Base-by-base conservation (phyloP, 768 basidiomycete genomes). In the Amanita rimosa region DNA sequence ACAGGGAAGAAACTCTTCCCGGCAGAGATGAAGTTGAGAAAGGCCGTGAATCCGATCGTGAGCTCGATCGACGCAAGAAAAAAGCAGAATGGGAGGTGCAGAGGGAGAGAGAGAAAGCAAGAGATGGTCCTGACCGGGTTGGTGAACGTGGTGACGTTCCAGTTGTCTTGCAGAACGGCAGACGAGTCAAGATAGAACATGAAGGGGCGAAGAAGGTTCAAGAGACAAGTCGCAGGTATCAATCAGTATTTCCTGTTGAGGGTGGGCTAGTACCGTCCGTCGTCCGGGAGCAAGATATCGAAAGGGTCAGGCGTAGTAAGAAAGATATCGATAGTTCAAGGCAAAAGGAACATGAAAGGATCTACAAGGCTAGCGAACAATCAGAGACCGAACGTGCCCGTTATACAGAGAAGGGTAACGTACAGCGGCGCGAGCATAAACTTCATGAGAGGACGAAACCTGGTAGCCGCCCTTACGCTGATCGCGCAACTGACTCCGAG, bases 21-120 rank as follows among this genome's bases (percentile, higher is more conserved):
- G 53, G 52, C 46, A 44, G 52, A 6, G 40, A 37, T n/a, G 48
- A 42, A 43, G 17, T 43, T 10, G 48, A 49, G 10, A 41, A 31
- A n/a, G 48, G 40, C 22, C 48, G 40, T 14, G 48, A 41, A 22
- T 49, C 48, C n/a, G 48, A 49, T 8, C 51, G 52, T 33, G 52
- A 55, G 31, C 44, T 14, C 21, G 52, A 53, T 29, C 52, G 49
- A 21, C 48, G 52, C n/a, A 52, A 52, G 31, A 49, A 26, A 13
- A 51, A 53, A 51, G 49, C 22, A 22, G 54, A 58, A 26, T 44
- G 46, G 29, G 52, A 53, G 46, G 44, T 40, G 33, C 54, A 52
- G 35, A 50, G 43, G 27, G 55, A 57, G 40, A 53, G 36, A 16
- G 52, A 56, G 38, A 41, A 46, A 36, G 45, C 49, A 10, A 43